A percentile compares a stretch with the other conserved stretches of the same genome.
Conservation (phyloP, 192 early-diverging fungal species). For the Backusella tuberculispora region DNA sequence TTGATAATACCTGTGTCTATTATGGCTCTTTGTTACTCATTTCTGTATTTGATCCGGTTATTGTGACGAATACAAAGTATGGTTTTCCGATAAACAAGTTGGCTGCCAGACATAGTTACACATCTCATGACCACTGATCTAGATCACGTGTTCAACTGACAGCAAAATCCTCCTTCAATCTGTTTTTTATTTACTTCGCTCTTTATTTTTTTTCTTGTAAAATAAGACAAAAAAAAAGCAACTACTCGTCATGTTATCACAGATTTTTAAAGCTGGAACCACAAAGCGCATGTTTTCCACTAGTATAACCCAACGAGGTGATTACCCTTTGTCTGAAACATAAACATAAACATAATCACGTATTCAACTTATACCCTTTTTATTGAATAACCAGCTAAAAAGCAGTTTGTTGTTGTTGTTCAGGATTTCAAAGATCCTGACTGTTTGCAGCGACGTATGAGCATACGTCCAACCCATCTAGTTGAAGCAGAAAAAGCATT, state of each 20-base stretch:
- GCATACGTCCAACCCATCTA: neutral
- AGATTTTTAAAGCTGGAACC: neutral
- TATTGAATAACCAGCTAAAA: neutral
- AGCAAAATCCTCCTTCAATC: neutral
- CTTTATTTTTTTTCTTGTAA: neutral
- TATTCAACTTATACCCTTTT: neutral
- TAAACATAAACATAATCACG: neutral
- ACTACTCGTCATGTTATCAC: conserved; percentile 1
- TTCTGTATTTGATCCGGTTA: too few species aligned
- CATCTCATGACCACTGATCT: too few species aligned
- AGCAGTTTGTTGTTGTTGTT: conserved; percentile 6
- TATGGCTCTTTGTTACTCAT: too few species aligned
- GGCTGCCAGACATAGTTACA: too few species aligned
- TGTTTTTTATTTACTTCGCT: neutral
- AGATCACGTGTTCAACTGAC: neutral
- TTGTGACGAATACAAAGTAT: too few species aligned
- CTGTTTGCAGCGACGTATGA: conserved; percentile 11
- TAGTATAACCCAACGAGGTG: neutral
- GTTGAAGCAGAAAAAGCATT: neutral
- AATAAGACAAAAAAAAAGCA: neutral
- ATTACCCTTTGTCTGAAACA: neutral
- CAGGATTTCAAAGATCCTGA: conserved; percentile 12
- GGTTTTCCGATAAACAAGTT: too few species aligned
- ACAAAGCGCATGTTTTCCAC: conserved; percentile 5
- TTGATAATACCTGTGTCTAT: too few species aligned